A percentile compares a stretch with the other conserved stretches of the same genome.
These are phyloP conservation scores for Diaporthe sp. DNA, from an alignment of 2,329 filamentous ascomycete genomes.

Conservation along the genomic window DNA sequence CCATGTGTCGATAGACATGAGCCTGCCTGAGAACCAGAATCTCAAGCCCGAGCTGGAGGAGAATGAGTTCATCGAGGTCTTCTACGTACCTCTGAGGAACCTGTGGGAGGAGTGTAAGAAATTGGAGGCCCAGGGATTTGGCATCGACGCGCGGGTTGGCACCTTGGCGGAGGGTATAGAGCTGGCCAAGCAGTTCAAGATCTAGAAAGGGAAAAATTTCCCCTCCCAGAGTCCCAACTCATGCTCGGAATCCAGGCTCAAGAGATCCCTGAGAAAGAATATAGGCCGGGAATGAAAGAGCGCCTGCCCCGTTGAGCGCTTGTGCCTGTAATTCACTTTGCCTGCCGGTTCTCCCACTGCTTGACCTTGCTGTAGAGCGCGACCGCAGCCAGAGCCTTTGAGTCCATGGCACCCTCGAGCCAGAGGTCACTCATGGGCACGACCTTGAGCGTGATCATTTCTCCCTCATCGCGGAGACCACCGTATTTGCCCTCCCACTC, in stretches of 20 bases:
- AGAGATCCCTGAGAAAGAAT: background rate
- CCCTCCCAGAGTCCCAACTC: too few species aligned
- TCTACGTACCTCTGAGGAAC: constrained; percentile 73
- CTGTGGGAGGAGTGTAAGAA: constrained; percentile 76
- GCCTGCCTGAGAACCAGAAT: constrained; percentile 75
- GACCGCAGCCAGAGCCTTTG: constrained; percentile 70
- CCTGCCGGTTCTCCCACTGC: constrained; percentile 58
- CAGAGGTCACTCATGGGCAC: constrained; percentile 69
- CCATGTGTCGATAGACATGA: constrained; percentile 80
- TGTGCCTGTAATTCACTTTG: constrained; percentile 9
- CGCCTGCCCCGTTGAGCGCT: background rate
- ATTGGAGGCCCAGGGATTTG: constrained; percentile 78
- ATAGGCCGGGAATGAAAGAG: background rate
- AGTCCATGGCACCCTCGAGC: constrained; percentile 68
- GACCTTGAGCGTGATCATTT: constrained; percentile 73
- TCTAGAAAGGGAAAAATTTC: constrained; percentile 45
- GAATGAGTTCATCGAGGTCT: constrained; percentile 86
- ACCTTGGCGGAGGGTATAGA: constrained; percentile 85
- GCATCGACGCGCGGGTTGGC: constrained; percentile 83
- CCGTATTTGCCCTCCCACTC: constrained; percentile 71
- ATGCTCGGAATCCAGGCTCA: background rate
- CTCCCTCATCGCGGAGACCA: constrained; percentile 68
- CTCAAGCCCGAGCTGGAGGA: constrained; percentile 80
- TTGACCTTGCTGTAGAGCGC: constrained; percentile 54
- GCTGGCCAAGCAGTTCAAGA: constrained; percentile 70